A percentile compares a stretch with the other conserved stretches of the same genome.
Conservation (phyloP, 129 eudicot species). For the Deinandra increscens region DNA sequence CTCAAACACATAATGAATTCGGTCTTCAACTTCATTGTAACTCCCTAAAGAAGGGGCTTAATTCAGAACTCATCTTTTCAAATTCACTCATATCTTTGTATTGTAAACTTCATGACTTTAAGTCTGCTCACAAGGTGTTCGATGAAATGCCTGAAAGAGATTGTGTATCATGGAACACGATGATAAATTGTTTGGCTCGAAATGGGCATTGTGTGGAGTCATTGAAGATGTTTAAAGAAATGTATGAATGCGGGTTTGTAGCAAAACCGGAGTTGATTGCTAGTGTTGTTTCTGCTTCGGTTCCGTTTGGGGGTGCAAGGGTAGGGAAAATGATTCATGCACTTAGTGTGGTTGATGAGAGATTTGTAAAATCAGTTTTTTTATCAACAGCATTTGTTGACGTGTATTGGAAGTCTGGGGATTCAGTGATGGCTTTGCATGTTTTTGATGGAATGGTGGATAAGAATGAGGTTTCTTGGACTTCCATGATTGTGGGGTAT, state of each 20-base stretch:
- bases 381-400: slow-evolving; percentile 55
- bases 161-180: slow-evolving; percentile 54
- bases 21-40: slow-evolving; percentile 56
- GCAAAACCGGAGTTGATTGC: slow-evolving; percentile 64
- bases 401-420: slow-evolving; percentile 45
- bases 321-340: slow-evolving; percentile 56
- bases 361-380: slow-evolving; percentile 43
- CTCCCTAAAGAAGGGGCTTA: slow-evolving; percentile 43
- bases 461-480: slow-evolving; percentile 74
- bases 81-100: slow-evolving; percentile 61
- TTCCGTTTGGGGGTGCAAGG: slow-evolving; percentile 22
- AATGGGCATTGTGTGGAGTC: slow-evolving; percentile 44
- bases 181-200: slow-evolving; percentile 42
- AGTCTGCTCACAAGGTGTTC: slow-evolving; percentile 51
- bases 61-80: slow-evolving; percentile 44
- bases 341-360: slow-evolving; percentile 42
- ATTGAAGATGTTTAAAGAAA: slow-evolving; percentile 40
- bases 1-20: slow-evolving; percentile 32
- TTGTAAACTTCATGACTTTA: slow-evolving; percentile 39
- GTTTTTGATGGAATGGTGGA: slow-evolving; percentile 47
- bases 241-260: slow-evolving; percentile 51
- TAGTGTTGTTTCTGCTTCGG: slow-evolving; percentile 46
- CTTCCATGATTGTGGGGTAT: slow-evolving; percentile 64
- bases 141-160: slow-evolving; percentile 61
- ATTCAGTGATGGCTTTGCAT: slow-evolving; percentile 40